Evolutionary conservation across 2,329 filamentous ascomycete species (phyloP), one percentile per base, ranked within the genome.

Genomic region (Calonectria pteridis): DNA sequence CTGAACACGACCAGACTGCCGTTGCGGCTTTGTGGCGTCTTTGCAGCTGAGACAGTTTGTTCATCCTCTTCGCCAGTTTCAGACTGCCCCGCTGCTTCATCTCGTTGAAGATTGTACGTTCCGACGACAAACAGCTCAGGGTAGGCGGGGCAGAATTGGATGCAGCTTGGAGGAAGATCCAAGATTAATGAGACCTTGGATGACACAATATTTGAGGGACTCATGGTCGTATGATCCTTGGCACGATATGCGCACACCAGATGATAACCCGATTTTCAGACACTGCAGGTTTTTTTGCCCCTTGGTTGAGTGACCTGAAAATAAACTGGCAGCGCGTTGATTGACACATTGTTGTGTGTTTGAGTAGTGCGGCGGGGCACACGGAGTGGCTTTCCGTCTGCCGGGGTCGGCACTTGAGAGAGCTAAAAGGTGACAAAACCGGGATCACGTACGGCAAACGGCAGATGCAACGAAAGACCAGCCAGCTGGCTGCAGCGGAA

Each of bases 81-180:
- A 10, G 75, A 72, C 6, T 79, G 76, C 35, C 73, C 71, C 10
- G 46, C 73, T 7, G 71, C 67, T 53, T 84, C 79, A 64, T 87
- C 82, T 73, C 88, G 88, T 75, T 95, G 87, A 33, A 98, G 88
- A 75, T 93, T 91, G 84, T 98, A 98, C 1, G 96, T 98, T 49
- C 96, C 96, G 62, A 98, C 90, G 0, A 97, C 87, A 77, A 98
- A 93, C 80, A 93, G 91, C 0, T 91, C 85, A 0, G 91, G 90
- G 72, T 91, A 82, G 1, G 84, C 83, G 1, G 92, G 91, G 76
- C 91, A 94, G 79, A 95, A 95, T 74, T 94, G 92, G n/a, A 95
- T 88, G 81, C 94, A 96, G 80, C 94, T 94, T 2, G 94, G 94
- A 5, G 94, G 94, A 0, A 94, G 86, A 67, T 94, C 90, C 26